Percentiles rank a stretch among this genome's conserved stretches.
Conservation (phyloP, 441 rosid genomes). For the Viola pubescens region DNA sequence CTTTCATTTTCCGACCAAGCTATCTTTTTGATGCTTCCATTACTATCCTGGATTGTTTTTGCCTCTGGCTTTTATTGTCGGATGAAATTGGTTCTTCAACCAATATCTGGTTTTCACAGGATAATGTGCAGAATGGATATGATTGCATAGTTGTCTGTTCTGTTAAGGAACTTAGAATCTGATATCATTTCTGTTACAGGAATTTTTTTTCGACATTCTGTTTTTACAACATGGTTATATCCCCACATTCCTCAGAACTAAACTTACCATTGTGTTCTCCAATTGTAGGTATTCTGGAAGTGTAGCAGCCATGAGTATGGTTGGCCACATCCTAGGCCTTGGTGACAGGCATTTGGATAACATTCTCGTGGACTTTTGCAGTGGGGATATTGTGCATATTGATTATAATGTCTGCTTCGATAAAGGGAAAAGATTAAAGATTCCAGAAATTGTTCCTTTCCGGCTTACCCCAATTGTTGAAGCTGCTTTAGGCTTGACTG, state of each 20-base stretch:
- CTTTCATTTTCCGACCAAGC: too few relatives aligned
- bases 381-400: constrained; percentile 95
- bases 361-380: constrained; percentile 88
- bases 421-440: constrained; percentile 88
- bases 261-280: constrained; percentile 14
- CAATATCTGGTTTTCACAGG: too few relatives aligned
- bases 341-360: constrained; percentile 99
- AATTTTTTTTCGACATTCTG: neutral
- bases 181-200: neutral
- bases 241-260: neutral
- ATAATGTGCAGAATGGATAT: too few relatives aligned
- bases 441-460: constrained; percentile 97
- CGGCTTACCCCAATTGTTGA: constrained; percentile 95
- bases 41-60: too few relatives aligned
- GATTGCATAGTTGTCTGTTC: too few relatives aligned
- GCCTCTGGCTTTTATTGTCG: too few relatives aligned
- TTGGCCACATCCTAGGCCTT: constrained; percentile 91
- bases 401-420: constrained; percentile 99
- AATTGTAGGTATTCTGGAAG: constrained; percentile 85
- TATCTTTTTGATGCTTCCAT: too few relatives aligned
- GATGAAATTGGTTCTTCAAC: too few relatives aligned
- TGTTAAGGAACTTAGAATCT: too few relatives aligned
- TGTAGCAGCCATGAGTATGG: constrained; percentile 98
- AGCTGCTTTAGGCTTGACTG: constrained; percentile 89
- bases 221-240: neutral